Evolutionary conservation across 2,329 filamentous ascomycete species (phyloP), one percentile per base, ranked within the genome.

Genomic region (Gaeumannomyces sp.): DNA sequence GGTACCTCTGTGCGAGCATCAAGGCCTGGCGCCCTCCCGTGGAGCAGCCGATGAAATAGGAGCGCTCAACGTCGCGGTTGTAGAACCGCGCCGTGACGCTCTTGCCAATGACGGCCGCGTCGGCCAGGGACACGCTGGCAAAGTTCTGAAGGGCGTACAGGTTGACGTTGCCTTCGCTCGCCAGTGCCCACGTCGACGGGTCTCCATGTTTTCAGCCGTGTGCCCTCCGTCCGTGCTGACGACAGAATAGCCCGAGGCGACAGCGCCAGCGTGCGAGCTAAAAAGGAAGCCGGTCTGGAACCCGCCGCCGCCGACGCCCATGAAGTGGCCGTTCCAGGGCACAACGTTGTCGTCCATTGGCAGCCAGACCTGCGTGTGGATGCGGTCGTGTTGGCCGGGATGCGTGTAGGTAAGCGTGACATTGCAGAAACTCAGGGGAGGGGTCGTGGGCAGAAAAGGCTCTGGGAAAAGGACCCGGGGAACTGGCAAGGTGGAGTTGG

Each of bases 21-120:
- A 83, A 72, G 5, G 81, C 83, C 72, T 85, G 81, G 1, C 82
- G 74, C 2, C 83, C 83, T 45, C 83, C 83, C 0, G 81, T 84
- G 5, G 80, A 83, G 69, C 82, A 85, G 29, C 83, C 83, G 14
- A 76, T 72, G 67, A 79, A 83, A 70, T 84, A 84, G n/a, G 75
- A 79, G 68, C 79, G 80, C 0, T 72, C 69, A 11, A 75, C 73
- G 1, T 56, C 59, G 6, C 29, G 29, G 25, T 73, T 69, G 67
- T 84, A 84, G 71, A 79, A 84, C 10, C 72, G 71, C 28, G 76
- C 67, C 6, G 76, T 75, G 22, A 84, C 68, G 28, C 74, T 59
- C 69, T 83, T 84, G 4, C 77, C 78, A 6, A 79, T 67, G 2
- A 78, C 75, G 1, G 79, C 76, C 66, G 45, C 61, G 64, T 63